Evolutionary conservation across 257 asterid species (phyloP).

Genomic region (Dorcoceras hygrometricum): DNA sequence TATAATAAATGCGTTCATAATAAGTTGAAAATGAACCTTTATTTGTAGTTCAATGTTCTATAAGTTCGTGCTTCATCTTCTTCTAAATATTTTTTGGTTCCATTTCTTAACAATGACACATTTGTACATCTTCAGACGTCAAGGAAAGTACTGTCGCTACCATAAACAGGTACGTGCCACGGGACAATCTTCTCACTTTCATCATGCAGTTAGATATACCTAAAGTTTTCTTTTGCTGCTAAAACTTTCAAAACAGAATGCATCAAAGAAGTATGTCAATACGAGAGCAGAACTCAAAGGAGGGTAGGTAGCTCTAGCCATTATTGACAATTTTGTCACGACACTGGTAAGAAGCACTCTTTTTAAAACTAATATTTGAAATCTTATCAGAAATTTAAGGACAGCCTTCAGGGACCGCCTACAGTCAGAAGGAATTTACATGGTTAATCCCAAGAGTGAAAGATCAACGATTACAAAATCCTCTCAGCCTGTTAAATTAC

Average conservation of each 20-base stretch:
- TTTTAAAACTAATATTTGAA: slow-evolving; percentile 12
- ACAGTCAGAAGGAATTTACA: slow-evolving; percentile 74
- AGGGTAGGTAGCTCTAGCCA: slow-evolving; percentile 56
- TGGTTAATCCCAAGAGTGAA: slow-evolving; percentile 51
- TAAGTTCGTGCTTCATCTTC: not conserved
- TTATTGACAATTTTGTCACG: not conserved
- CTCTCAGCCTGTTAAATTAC: slow-evolving; percentile 56
- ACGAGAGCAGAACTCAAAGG: slow-evolving; percentile 79
- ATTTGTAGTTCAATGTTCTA: not conserved
- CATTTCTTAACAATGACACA: slow-evolving; percentile 7
- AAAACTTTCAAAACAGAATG: slow-evolving; percentile 37
- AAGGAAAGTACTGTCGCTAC: slow-evolving; percentile 62
- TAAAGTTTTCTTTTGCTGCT: slow-evolving; percentile 1
- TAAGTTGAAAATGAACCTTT: not conserved
- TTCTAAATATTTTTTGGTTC: not conserved
- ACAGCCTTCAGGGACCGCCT: slow-evolving; percentile 69
- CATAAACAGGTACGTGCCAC: slow-evolving; percentile 55
- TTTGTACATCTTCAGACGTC: slow-evolving; percentile 46
- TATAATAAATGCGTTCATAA: not conserved
- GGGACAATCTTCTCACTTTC: slow-evolving; percentile 13
- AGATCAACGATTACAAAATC: slow-evolving; percentile 44
- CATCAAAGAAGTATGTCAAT: slow-evolving; percentile 57
- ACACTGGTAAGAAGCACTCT: slow-evolving; percentile 17
- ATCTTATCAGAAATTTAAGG: slow-evolving; percentile 58
- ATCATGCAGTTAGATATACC: slow-evolving; percentile 5